Evolutionary conservation across 148 eudicot genomes (phyloP).

Genomic region (Rhododendron vialii): DNA sequence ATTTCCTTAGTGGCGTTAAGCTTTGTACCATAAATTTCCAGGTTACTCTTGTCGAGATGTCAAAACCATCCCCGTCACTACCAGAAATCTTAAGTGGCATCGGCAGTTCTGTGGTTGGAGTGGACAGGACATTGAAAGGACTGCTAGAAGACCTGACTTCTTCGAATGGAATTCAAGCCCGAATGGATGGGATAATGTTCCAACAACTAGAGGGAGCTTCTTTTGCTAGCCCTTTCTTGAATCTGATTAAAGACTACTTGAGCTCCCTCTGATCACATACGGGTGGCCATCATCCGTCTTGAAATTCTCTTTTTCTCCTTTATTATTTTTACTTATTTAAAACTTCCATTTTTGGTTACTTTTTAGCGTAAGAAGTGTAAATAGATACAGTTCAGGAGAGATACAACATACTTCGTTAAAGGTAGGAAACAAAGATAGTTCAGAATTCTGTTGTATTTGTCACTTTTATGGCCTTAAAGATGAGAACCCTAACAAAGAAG

Average conservation of each 20-base stretch:
- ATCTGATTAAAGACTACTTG: conserved; percentile 52
- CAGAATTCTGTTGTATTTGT: background rate
- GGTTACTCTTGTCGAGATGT: conserved; percentile 78
- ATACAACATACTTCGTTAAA: background rate
- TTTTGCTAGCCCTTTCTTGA: conserved; percentile 29
- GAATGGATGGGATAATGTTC: conserved; percentile 82
- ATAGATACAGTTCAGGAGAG: background rate
- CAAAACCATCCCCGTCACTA: conserved; percentile 61
- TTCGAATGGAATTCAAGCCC: conserved; percentile 70
- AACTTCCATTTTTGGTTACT: background rate
- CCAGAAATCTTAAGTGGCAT: conserved; percentile 63
- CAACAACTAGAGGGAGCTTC: conserved; percentile 51
- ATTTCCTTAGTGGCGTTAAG: background rate
- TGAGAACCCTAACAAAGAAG: background rate
- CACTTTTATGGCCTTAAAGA: background rate
- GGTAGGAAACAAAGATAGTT: background rate
- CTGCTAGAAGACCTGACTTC: conserved; percentile 49
- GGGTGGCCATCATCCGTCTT: background rate
- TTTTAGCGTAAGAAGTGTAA: background rate
- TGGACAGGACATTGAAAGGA: conserved; percentile 44
- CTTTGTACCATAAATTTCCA: conserved; percentile 11
- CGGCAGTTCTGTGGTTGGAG: conserved; percentile 53
- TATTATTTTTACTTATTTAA: background rate
- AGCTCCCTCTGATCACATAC: conserved; percentile 40
- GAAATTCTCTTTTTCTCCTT: background rate